A percentile compares a stretch with the other conserved stretches of the same genome.
Evolutionary conservation across 2,329 filamentous ascomycete genomes (phyloP).

Genomic region (Thermoascus crustaceus): DNA sequence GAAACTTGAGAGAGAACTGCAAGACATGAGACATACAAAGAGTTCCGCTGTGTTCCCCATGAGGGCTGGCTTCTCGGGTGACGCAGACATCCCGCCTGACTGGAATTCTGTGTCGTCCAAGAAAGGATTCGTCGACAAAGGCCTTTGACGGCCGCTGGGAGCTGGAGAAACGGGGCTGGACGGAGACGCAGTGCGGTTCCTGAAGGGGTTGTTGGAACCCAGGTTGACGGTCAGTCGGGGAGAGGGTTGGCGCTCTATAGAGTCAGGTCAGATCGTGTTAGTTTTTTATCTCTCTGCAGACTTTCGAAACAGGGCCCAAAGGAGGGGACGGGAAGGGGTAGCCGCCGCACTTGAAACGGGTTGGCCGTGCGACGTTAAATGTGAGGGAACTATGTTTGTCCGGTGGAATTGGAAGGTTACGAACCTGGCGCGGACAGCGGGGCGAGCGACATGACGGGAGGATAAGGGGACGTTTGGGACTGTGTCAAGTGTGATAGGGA

Average conservation of each 20-base stretch:
- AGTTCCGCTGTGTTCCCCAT: conserved; percentile 48
- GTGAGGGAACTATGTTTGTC: conserved; percentile 2
- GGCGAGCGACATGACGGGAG: conserved; percentile 16
- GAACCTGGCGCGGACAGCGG: conserved; percentile 19
- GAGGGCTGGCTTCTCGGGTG: conserved; percentile 29
- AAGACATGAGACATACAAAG: conserved; percentile 45
- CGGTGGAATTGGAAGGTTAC: conserved; percentile 4
- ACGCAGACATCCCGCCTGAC: conserved; percentile 25
- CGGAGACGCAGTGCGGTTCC: conserved; percentile 39
- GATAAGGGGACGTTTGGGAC: conserved; percentile 5
- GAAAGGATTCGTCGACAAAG: conserved; percentile 55
- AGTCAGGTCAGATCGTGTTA: conserved; percentile 7
- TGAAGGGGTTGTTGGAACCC: conserved; percentile 44
- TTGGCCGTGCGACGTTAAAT: conserved; percentile 5
- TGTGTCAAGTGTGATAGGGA: conserved; percentile 5
- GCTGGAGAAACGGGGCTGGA: conserved; percentile 20
- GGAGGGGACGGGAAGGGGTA: conserved; percentile 7
- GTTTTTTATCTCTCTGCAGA: conserved; percentile 4
- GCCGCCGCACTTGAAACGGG: conserved; percentile 15
- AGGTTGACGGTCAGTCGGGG: conserved; percentile 26
- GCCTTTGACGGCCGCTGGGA: conserved; percentile 32
- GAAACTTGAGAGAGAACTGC: neutral
- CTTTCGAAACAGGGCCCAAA: conserved; percentile 1
- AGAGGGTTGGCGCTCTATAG: conserved; percentile 24
- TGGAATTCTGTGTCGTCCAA: conserved; percentile 41